A percentile compares a stretch with the other conserved stretches of the same genome.
Conservation (phyloP, 352 stramenopile species). For the Phytophthora cryptogea region DNA sequence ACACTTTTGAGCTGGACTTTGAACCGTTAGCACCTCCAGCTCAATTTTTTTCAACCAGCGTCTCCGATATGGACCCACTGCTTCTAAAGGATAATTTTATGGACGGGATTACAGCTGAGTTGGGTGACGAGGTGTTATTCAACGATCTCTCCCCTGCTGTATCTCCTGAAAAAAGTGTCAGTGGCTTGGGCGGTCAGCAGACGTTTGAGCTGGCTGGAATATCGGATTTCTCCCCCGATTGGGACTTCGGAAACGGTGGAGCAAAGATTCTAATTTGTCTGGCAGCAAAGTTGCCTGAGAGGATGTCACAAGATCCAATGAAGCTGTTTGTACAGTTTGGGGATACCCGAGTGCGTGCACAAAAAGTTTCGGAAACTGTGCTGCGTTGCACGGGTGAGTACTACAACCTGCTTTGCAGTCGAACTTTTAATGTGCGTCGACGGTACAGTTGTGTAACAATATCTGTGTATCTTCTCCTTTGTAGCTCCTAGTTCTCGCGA, state of each 20-base stretch:
- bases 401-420: neutral
- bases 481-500: constrained; percentile 49
- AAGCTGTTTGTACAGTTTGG: constrained; percentile 83
- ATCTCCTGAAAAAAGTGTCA: constrained; percentile 7
- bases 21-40: constrained; percentile 21
- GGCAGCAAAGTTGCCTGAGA: constrained; percentile 44
- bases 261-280: constrained; percentile 87
- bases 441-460: neutral
- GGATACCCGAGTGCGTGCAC: constrained; percentile 42
- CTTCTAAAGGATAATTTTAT: constrained; percentile 40
- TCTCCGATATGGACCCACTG: constrained; percentile 32
- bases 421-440: neutral
- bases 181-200: constrained; percentile 23
- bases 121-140: constrained; percentile 39
- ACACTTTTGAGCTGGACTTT: constrained; percentile 63
- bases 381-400: constrained; percentile 74
- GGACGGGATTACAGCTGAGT: constrained; percentile 30
- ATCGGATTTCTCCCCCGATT: constrained; percentile 85
- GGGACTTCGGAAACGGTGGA: constrained; percentile 76
- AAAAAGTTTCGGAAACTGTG: constrained; percentile 74
- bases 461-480: constrained; percentile 2
- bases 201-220: constrained; percentile 55
- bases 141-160: constrained; percentile 19
- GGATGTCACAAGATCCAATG: constrained; percentile 22
- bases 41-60: constrained; percentile 11